Evolutionary conservation across 164 flowering plant genomes (phyloP).

Genomic region (Brasenia schreberi): DNA sequence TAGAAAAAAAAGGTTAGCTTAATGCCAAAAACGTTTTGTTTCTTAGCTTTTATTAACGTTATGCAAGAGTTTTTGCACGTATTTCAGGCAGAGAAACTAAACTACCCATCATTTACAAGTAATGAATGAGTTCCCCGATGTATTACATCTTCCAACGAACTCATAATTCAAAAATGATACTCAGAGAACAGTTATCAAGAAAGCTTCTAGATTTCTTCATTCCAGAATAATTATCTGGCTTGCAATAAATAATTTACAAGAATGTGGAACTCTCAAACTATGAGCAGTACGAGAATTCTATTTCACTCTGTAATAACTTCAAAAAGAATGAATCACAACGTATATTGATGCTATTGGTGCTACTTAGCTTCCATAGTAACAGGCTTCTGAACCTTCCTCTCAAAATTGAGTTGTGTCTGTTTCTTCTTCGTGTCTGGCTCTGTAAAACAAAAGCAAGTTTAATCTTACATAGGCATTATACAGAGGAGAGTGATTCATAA

Average conservation of each 20-base stretch:
- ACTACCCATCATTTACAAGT: too few species aligned
- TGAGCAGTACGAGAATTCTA: background rate
- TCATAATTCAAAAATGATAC: background rate
- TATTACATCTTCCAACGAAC: background rate
- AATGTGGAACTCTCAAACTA: background rate
- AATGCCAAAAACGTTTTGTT: too few species aligned
- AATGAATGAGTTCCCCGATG: too few species aligned
- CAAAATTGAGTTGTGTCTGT: constrained; percentile 50
- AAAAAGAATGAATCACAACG: background rate
- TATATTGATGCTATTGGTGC: background rate
- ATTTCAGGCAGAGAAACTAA: too few species aligned
- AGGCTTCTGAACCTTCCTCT: constrained; percentile 25
- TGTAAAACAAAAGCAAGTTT: constrained; percentile 4
- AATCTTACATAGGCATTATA: background rate
- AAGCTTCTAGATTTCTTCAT: background rate
- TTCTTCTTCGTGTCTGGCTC: constrained; percentile 30
- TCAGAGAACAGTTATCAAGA: background rate
- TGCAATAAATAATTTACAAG: background rate
- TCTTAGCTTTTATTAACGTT: too few species aligned
- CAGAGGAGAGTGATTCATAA: background rate
- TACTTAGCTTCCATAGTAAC: constrained; percentile 24
- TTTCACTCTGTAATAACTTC: background rate
- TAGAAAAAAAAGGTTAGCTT: too few species aligned
- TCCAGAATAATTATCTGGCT: background rate
- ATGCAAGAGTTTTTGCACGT: too few species aligned